Percentiles rank a stretch among this genome's conserved stretches.
phyloP scores from a whole-genome alignment of 2,329 filamentous ascomycete genomes.

The Bipolaris zeicola region DNA sequence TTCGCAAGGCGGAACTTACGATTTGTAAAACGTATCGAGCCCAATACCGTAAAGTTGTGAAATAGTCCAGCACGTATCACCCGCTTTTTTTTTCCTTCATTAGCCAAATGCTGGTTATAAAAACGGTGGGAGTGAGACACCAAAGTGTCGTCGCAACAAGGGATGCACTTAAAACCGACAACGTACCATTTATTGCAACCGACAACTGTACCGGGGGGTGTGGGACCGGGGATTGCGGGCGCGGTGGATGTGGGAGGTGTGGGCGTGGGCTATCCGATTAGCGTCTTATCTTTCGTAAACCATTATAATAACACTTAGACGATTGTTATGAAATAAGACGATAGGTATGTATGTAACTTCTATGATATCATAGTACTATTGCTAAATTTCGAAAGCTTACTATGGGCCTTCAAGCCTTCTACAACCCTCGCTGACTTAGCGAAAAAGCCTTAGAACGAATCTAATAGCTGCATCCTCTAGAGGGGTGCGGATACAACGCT shows the following conservation, averaged over 20 bases:
- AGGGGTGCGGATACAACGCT: too few species aligned
- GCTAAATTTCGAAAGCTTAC: not conserved
- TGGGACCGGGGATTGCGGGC: conserved; percentile 10
- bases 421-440: not conserved
- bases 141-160: not conserved
- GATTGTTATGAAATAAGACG: not conserved
- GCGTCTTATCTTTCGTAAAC: not conserved
- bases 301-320: not conserved
- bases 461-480: not conserved
- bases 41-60: conserved; percentile 8
- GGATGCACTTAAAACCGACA: conserved; percentile 13
- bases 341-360: not conserved
- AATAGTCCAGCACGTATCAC: conserved; percentile 14
- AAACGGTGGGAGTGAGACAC: not conserved
- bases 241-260: conserved; percentile 12
- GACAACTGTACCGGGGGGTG: conserved; percentile 8
- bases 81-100: not conserved
- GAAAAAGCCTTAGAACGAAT: not conserved
- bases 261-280: not conserved
- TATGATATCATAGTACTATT: not conserved
- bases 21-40: conserved; percentile 9
- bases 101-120: not conserved
- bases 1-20: not conserved
- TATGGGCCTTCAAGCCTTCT: not conserved
- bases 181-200: conserved; percentile 14